Percentiles rank a stretch among this genome's conserved stretches.
Conservation (phyloP, 495 filamentous ascomycete species). For the Penicillium tannophilum region DNA sequence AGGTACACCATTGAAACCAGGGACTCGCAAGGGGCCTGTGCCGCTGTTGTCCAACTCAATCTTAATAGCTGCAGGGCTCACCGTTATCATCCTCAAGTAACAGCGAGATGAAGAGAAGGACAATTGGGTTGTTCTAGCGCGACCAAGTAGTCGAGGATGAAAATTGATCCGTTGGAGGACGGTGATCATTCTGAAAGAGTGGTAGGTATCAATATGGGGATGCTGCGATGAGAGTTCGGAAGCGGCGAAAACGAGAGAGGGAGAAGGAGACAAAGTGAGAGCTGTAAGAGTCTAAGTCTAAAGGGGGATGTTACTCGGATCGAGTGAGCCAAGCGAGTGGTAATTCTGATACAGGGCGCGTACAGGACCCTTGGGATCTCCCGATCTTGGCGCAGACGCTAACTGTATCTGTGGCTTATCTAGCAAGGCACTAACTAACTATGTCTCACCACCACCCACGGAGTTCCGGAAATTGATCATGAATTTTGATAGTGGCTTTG, state of each 20-base stretch:
- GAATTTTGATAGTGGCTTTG: not conserved
- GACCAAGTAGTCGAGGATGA: slow-evolving; percentile 14
- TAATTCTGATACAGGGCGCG: not conserved
- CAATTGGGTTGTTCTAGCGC: slow-evolving; percentile 8
- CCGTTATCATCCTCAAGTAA: slow-evolving; percentile 8
- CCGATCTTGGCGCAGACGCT: slow-evolving; percentile 13
- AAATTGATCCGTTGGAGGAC: slow-evolving; percentile 13
- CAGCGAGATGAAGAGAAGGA: slow-evolving; percentile 13
- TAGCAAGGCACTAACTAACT: not conserved
- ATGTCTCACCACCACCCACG: not conserved
- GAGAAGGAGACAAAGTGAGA: not conserved
- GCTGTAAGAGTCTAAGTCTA: not conserved
- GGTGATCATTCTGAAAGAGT: slow-evolving; percentile 8
- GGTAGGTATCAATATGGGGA: not conserved
- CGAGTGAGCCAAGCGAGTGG: not conserved
- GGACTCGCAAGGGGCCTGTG: slow-evolving; percentile 15
- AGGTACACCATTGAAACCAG: slow-evolving; percentile 16
- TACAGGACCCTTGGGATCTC: slow-evolving; percentile 10
- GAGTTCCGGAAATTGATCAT: not conserved
- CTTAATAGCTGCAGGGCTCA: slow-evolving; percentile 6
- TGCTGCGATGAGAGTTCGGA: not conserved
- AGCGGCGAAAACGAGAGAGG: not conserved
- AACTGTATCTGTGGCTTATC: slow-evolving; percentile 5
- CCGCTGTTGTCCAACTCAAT: slow-evolving; percentile 16
- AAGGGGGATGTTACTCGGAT: not conserved